These are phyloP conservation scores for Skeletonema potamos DNA, from an alignment of 108 stramenopile genomes.

Conservation along the genomic window DNA sequence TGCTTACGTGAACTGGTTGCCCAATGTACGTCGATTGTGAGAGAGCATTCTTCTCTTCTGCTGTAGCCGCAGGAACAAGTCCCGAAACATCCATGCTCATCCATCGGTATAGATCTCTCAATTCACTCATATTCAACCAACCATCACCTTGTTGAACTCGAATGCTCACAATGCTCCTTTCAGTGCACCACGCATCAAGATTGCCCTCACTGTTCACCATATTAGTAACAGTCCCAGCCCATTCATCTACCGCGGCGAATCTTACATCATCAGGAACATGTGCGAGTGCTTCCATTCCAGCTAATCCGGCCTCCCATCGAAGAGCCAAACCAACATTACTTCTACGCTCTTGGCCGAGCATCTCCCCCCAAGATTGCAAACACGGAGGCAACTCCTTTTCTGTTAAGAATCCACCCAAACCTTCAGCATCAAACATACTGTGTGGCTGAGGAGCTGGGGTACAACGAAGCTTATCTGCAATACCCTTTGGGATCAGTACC, in stretches of 20 bases:
- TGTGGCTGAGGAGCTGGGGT: constrained; percentile 42
- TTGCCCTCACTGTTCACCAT: constrained; percentile 42
- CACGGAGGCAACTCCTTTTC: constrained; percentile 67
- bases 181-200: constrained; percentile 73
- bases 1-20: constrained; percentile 72
- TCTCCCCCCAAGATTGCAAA: constrained; percentile 56
- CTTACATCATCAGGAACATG: constrained; percentile 36
- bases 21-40: constrained; percentile 54
- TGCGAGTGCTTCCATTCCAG: constrained; percentile 65
- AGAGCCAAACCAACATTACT: constrained; percentile 67
- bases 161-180: constrained; percentile 71
- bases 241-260: constrained; percentile 50
- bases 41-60: constrained; percentile 56
- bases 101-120: constrained; percentile 68
- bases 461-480: constrained; percentile 51
- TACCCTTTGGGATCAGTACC: constrained; percentile 51
- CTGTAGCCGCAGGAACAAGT: constrained; percentile 44
- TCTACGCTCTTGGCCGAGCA: constrained; percentile 27
- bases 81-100: constrained; percentile 66
- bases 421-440: constrained; percentile 49
- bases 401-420: constrained; percentile 65
- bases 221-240: constrained; percentile 49
- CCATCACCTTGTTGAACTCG: constrained; percentile 47
- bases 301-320: constrained; percentile 76
- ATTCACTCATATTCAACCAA: constrained; percentile 65